Evolutionary conservation across 2,329 filamentous ascomycete species (phyloP), one percentile per base, ranked within the genome.

Genomic region (Aureobasidium lini): DNA sequence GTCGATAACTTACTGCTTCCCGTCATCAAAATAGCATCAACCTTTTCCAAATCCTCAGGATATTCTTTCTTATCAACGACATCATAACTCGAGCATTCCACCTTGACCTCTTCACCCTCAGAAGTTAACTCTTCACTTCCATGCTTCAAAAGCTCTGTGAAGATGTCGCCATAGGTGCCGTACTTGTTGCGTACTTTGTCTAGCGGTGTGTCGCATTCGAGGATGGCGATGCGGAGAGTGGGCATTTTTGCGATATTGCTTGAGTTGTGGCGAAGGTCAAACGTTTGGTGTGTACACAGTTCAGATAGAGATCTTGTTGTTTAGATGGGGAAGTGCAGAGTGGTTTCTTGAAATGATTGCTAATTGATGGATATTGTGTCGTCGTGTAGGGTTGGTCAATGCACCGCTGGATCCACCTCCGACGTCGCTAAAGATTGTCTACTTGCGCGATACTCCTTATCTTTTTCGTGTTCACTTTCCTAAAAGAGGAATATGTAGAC

Each of bases 1-100:
- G 28, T 48, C 49, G 15, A 28, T 18, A 0, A 70, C 70, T 63
- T 63, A 71, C 70, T 67, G 64, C 69, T 71, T 46, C 93, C 93
- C 0, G 88, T 89, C 62, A 96, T 81, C 42, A 96, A 78, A 34
- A 97, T 77, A 0, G 88, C 92, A 77, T 97, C 93, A 62, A 96
- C 75, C 43, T 85, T 77, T 36, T 87, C 83, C 39, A 94, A 76
- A 2, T 81, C 73, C 0, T 93, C 92, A 73, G 95, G 96, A 18
- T 78, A 71, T 63, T 84, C 73, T 34, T 81, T 76, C 63, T 84
- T 77, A 62, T 79, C 76, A 50, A 95, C 87, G 10, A 95, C 80
- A 70, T 95, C 83, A 77, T 84, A 90, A 36, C 77, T 80, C 5
- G 82, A 81, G 59, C 95, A 77, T 48, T 83, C 72, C 15, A 90